Conservation (phyloP, 371 early-diverging fungal genomes). For the Saksenaea vasiformis region DNA sequence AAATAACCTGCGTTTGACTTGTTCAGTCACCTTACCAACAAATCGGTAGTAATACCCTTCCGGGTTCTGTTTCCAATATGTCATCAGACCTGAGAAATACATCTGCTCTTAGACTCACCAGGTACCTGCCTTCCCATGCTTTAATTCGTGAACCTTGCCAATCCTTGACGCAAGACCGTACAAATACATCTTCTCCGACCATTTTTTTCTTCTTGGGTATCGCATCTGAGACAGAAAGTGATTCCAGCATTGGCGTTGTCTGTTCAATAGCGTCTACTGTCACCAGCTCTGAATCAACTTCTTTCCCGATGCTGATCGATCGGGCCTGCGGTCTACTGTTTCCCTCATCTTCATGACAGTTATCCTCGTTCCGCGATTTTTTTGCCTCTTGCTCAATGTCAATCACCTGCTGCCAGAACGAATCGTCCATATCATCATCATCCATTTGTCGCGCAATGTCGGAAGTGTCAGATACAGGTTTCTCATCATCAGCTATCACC, state of each 20-base stretch:
- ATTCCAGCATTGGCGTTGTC: slow-evolving; percentile 13
- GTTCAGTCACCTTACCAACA: slow-evolving; percentile 38
- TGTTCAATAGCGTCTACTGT: neutral
- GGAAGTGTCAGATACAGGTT: neutral
- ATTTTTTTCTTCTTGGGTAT: slow-evolving; percentile 17
- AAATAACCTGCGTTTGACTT: neutral
- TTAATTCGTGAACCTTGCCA: slow-evolving; percentile 66
- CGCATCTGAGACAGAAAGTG: slow-evolving; percentile 6
- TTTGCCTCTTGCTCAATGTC: neutral
- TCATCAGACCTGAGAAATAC: neutral
- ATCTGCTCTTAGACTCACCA: slow-evolving; percentile 21
- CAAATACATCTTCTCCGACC: slow-evolving; percentile 57
- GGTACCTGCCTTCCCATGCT: slow-evolving; percentile 57
- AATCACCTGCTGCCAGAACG: slow-evolving; percentile 1
- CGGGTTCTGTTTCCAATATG: slow-evolving; percentile 33
- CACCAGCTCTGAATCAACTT: slow-evolving; percentile 1
- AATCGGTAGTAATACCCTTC: slow-evolving; percentile 78
- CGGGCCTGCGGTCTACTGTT: neutral
- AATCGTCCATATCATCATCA: neutral
- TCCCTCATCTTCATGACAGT: neutral
- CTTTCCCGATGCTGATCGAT: neutral
- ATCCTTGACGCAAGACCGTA: slow-evolving; percentile 47
- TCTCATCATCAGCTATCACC: neutral
- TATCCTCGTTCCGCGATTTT: neutral
- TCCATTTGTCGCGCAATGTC: neutral